These are phyloP conservation scores for Sicyos edulis DNA, from an alignment of 306 rosid genomes.

Conservation along the genomic window DNA sequence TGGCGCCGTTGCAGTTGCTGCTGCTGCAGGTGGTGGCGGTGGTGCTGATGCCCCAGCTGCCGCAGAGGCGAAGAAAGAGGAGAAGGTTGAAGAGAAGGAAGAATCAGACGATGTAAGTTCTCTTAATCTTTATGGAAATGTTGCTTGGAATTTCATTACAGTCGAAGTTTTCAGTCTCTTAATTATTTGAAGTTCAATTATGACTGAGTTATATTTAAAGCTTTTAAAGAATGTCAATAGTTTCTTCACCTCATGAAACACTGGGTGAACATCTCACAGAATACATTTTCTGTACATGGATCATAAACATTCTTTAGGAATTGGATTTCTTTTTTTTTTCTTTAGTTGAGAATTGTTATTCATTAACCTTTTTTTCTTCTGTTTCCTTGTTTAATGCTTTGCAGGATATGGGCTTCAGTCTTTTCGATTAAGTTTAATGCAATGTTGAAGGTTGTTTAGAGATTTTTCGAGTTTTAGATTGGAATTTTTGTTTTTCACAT, in stretches of 20 bases:
- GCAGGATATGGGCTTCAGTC: slow-evolving; percentile 90
- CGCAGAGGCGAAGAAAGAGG: slow-evolving; percentile 69
- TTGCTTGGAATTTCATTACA: background rate
- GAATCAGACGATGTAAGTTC: slow-evolving; percentile 70
- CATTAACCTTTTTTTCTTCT: background rate
- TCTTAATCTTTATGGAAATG: background rate
- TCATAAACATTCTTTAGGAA: background rate
- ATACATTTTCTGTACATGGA: background rate
- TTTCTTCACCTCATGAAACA: background rate
- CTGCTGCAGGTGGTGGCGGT: slow-evolving; percentile 29
- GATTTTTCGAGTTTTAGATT: slow-evolving; percentile 18
- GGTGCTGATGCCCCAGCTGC: slow-evolving; percentile 50
- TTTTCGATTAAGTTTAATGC: slow-evolving; percentile 47
- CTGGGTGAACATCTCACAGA: background rate
- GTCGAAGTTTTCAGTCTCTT: background rate
- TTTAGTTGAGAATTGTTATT: too few relatives aligned
- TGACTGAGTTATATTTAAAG: background rate
- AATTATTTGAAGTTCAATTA: background rate
- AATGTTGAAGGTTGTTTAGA: slow-evolving; percentile 15
- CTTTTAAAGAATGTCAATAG: background rate
- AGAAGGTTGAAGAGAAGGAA: slow-evolving; percentile 68
- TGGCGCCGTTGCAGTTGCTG: slow-evolving; percentile 32
- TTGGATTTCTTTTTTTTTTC: background rate
- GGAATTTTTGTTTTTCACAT: slow-evolving; percentile 22
- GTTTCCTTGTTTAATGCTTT: slow-evolving; percentile 11